Evolutionary conservation across 2,329 filamentous ascomycete genomes (phyloP).

Genomic region (Cladophialophora yegresii): DNA sequence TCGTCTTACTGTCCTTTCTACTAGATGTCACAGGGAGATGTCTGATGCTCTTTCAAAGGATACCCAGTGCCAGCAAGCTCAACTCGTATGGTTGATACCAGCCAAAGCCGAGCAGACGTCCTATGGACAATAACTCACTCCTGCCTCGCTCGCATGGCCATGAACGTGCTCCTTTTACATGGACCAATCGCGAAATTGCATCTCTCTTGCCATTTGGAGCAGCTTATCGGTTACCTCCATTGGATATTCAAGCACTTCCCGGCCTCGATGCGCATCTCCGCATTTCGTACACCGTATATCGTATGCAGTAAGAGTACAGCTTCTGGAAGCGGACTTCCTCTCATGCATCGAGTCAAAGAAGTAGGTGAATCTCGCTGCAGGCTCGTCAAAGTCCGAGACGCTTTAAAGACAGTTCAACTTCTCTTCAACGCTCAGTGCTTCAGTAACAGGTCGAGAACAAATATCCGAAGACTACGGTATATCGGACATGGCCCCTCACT

Average conservation of each 20-base stretch:
- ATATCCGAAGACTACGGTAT: not conserved
- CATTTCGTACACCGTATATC: conserved; percentile 12
- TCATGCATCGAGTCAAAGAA: not conserved
- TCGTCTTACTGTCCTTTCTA: not conserved
- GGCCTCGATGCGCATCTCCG: conserved; percentile 14
- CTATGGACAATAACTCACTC: not conserved
- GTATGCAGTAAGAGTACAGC: conserved; percentile 1
- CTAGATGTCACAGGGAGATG: not conserved
- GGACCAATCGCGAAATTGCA: not conserved
- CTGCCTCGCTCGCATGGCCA: not conserved
- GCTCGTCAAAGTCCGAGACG: conserved; percentile 4
- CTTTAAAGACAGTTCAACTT: not conserved
- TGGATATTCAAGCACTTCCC: not conserved
- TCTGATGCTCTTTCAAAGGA: not conserved
- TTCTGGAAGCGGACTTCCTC: not conserved
- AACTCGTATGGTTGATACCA: not conserved
- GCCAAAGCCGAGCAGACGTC: not conserved
- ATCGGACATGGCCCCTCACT: conserved; percentile 14
- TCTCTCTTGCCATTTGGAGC: conserved; percentile 12
- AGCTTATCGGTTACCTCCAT: not conserved
- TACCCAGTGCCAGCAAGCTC: not conserved
- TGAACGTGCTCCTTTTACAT: not conserved
- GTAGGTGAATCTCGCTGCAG: not conserved
- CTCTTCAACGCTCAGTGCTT: not conserved
- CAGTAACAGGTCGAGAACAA: not conserved